phyloP scores from a whole-genome alignment of 2,329 filamentous ascomycete species.

The Neonectria sp. region DNA sequence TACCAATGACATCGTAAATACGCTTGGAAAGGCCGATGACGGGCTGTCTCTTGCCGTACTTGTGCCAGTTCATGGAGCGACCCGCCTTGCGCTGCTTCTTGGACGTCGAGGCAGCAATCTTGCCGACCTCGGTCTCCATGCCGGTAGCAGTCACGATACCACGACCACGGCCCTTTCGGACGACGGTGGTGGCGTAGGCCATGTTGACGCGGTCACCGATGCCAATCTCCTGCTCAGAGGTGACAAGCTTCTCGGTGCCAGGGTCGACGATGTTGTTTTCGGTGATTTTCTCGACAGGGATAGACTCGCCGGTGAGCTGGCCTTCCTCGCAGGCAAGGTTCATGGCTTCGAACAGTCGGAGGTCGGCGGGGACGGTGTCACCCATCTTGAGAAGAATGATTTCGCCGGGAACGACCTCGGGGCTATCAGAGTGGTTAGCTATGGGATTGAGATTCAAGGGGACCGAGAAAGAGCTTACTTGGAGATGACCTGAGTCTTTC shows the following conservation, averaged over 20 bases:
- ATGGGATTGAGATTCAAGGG: background rate
- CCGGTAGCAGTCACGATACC: slow-evolving; percentile 82
- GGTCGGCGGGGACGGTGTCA: slow-evolving; percentile 81
- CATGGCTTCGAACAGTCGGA: slow-evolving; percentile 80
- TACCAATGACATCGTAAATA: slow-evolving; percentile 65
- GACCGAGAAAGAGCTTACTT: slow-evolving; percentile 60
- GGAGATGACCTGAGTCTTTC: slow-evolving; percentile 69
- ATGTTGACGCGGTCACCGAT: slow-evolving; percentile 83
- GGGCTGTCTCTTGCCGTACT: slow-evolving; percentile 67
- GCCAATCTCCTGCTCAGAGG: slow-evolving; percentile 66
- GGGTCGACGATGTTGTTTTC: slow-evolving; percentile 63
- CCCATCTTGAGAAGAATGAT: slow-evolving; percentile 78
- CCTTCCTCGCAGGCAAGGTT: slow-evolving; percentile 87
- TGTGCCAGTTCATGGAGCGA: slow-evolving; percentile 67
- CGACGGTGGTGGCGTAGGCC: slow-evolving; percentile 80
- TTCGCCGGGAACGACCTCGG: slow-evolving; percentile 80
- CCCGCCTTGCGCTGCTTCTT: slow-evolving; percentile 70
- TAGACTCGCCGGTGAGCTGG: slow-evolving; percentile 82
- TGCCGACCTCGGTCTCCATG: slow-evolving; percentile 80
- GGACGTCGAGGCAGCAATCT: slow-evolving; percentile 72
- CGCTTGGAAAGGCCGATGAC: slow-evolving; percentile 64
- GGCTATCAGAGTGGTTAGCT: slow-evolving; percentile 54
- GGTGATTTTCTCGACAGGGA: slow-evolving; percentile 78
- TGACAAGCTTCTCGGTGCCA: slow-evolving; percentile 62
- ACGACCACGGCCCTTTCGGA: slow-evolving; percentile 80